phyloP scores from a whole-genome alignment of 208 protist genomes.

The Acanthamoeba lenticulata region DNA sequence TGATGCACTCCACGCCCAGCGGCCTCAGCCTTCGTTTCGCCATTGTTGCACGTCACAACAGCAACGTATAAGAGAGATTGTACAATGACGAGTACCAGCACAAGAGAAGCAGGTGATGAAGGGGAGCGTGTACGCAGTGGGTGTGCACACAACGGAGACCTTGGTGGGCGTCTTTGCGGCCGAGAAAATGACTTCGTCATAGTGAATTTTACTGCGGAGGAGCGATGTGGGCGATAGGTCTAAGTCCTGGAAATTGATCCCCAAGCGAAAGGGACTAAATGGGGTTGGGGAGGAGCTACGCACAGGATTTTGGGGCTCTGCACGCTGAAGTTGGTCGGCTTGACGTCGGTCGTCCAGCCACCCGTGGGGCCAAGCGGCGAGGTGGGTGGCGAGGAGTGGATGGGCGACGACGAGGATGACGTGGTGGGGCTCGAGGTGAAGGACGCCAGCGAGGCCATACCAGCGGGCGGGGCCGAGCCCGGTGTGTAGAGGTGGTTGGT shows the following conservation, averaged over 20 bases:
- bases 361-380: neutral
- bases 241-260: no score
- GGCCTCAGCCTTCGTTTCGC: conserved; percentile 17
- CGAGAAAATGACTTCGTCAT: conserved; percentile 47
- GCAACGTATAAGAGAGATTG: no score
- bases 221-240: no score
- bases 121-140: neutral
- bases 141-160: conserved; percentile 25
- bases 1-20: neutral
- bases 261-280: neutral
- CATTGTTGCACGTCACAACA: no score
- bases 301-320: conserved; percentile 44
- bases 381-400: neutral
- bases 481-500: conserved; percentile 30
- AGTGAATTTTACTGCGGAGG: neutral
- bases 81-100: neutral
- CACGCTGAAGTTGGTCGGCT: neutral
- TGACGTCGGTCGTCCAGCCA: neutral
- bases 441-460: neutral
- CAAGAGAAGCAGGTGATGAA: neutral
- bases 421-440: neutral
- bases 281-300: neutral
- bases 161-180: conserved; percentile 54
- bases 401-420: neutral
- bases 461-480: neutral